These are phyloP conservation scores for Microcyclosporella mali DNA, from an alignment of 2,329 filamentous ascomycete species.

Conservation along the genomic window DNA sequence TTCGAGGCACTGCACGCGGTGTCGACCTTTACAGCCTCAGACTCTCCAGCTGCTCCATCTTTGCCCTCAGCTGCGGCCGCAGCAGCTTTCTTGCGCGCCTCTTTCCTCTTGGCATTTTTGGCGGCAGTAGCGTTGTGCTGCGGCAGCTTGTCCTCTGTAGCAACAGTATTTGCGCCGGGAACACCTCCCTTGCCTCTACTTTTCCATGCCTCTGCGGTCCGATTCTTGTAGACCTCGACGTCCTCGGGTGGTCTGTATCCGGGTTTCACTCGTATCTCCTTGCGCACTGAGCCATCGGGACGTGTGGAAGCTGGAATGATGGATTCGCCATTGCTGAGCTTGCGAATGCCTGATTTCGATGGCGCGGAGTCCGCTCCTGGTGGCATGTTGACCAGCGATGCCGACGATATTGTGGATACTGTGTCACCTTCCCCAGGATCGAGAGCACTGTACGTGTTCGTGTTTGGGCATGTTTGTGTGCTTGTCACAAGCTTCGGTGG, in stretches of 20 bases:
- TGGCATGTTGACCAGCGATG: constrained; percentile 35
- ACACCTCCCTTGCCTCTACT: constrained; percentile 64
- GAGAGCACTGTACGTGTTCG: no score
- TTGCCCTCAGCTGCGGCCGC: constrained; percentile 52
- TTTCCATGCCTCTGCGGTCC: constrained; percentile 77
- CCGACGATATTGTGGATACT: no score
- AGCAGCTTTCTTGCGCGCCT: constrained; percentile 58
- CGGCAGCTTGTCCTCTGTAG: constrained; percentile 27
- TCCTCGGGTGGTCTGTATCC: constrained; percentile 94
- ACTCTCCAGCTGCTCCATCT: constrained; percentile 59
- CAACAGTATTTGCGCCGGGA: constrained; percentile 55
- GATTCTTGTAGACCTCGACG: constrained; percentile 92
- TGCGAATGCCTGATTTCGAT: constrained; percentile 54
- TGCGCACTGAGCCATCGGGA: constrained; percentile 83
- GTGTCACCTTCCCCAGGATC: no score
- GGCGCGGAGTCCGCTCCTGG: constrained; percentile 20
- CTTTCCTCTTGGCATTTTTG: constrained; percentile 80
- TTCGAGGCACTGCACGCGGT: constrained; percentile 24
- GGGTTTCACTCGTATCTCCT: constrained; percentile 87
- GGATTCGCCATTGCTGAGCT: constrained; percentile 69
- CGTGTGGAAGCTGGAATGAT: constrained; percentile 84
- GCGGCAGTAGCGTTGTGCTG: constrained; percentile 48
- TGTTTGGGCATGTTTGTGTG: no score
- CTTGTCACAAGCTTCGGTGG: no score
- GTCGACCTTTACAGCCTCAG: constrained; percentile 29